Percentiles rank a stretch among this genome's conserved stretches.
These are phyloP conservation scores for Xylaria sp. DNA, from an alignment of 2,329 filamentous ascomycete genomes.

Conservation along the genomic window DNA sequence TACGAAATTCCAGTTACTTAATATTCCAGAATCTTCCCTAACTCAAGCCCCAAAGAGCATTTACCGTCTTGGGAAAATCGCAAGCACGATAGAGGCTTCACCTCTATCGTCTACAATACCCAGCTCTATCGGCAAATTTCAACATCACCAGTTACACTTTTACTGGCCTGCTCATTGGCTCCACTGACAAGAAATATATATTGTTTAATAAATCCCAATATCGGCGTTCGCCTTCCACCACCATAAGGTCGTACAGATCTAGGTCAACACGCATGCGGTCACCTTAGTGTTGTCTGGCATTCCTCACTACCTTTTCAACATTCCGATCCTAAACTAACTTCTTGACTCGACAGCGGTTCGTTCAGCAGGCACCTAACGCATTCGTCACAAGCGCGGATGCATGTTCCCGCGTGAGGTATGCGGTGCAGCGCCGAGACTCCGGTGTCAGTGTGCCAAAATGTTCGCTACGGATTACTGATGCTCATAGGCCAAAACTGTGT, in stretches of 20 bases:
- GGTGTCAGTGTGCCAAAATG: neutral
- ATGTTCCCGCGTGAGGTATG: slow-evolving; percentile 19
- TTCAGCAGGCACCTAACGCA: slow-evolving; percentile 3
- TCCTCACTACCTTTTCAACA: neutral
- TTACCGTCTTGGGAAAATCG: too few relatives aligned
- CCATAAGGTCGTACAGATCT: too few relatives aligned
- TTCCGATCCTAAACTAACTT: neutral
- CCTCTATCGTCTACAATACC: slow-evolving; percentile 5
- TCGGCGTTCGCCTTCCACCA: too few relatives aligned
- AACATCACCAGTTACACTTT: too few relatives aligned
- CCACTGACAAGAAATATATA: too few relatives aligned
- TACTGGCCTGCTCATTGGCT: too few relatives aligned
- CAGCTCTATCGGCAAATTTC: too few relatives aligned
- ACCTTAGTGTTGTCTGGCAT: neutral
- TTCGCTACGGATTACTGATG: neutral
- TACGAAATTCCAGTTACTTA: too few relatives aligned
- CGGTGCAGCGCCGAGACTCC: slow-evolving; percentile 25
- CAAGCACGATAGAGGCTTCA: neutral
- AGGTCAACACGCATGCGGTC: neutral
- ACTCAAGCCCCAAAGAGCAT: too few relatives aligned
- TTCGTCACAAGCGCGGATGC: slow-evolving; percentile 1
- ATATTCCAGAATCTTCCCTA: too few relatives aligned
- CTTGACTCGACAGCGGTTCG: neutral
- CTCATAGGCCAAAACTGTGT: slow-evolving; percentile 12
- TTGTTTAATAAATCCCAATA: too few relatives aligned